Percentiles rank a stretch among this genome's conserved stretches.
Evolutionary conservation across 352 stramenopile species (phyloP).

Genomic region (Thalassiosira exigua): DNA sequence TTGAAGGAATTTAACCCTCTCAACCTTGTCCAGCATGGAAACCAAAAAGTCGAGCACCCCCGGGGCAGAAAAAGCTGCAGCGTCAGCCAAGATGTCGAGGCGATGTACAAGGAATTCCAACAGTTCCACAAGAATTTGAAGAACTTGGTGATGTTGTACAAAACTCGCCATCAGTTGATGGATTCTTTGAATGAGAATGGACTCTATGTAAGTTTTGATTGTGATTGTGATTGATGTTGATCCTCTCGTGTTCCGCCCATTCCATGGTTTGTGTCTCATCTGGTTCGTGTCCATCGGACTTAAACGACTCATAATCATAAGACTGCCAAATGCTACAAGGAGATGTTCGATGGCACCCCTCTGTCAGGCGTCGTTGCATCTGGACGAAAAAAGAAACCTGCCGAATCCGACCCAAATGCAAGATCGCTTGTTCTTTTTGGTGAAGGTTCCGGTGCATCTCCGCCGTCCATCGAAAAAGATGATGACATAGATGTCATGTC

Average conservation of each 20-base stretch:
- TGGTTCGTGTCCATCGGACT: background rate
- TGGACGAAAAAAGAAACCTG: background rate
- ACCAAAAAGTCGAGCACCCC: constrained; percentile 31
- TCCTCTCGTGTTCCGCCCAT: too few relatives aligned
- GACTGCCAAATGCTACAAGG: constrained; percentile 56
- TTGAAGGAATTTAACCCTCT: constrained; percentile 31
- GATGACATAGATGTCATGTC: constrained; percentile 28
- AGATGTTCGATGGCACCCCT: constrained; percentile 50
- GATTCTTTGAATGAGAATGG: constrained; percentile 57
- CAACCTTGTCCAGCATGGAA: constrained; percentile 34
- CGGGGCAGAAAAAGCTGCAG: constrained; percentile 23
- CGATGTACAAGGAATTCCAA: constrained; percentile 40
- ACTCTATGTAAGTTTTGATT: constrained; percentile 56
- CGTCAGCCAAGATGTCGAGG: constrained; percentile 53
- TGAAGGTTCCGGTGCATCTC: too few relatives aligned
- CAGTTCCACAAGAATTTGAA: constrained; percentile 57
- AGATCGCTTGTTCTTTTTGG: background rate
- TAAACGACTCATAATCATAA: constrained; percentile 5
- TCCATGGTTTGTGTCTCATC: too few relatives aligned
- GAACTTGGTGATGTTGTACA: constrained; percentile 48
- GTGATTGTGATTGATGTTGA: too few relatives aligned
- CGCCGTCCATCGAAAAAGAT: background rate
- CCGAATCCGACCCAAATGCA: constrained; percentile 5
- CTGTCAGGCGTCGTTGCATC: constrained; percentile 31
- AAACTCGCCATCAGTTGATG: constrained; percentile 51